Conservation (phyloP, 768 basidiomycete species). For the Glaciozyma antarctica region DNA sequence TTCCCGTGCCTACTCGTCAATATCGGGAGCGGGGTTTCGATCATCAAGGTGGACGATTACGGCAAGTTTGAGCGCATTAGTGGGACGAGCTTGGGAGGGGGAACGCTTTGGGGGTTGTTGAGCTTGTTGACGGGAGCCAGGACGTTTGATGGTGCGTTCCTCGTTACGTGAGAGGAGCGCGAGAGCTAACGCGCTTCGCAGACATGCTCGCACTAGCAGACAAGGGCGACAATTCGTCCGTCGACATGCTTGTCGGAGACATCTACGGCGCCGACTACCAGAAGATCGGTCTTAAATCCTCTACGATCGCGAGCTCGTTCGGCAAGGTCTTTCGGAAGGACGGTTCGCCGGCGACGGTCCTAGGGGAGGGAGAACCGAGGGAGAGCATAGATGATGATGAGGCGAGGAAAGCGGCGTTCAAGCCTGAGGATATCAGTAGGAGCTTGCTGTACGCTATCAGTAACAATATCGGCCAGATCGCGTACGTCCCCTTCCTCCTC, state of each 20-base stretch:
- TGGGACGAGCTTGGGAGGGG: slow-evolving; percentile 93
- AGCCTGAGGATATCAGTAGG: slow-evolving; percentile 84
- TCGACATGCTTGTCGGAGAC: slow-evolving; percentile 98
- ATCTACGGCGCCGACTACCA: slow-evolving; percentile 92
- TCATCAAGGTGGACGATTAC: slow-evolving; percentile 93
- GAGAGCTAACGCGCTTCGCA: slow-evolving; percentile 37
- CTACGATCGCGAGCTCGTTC: slow-evolving; percentile 95
- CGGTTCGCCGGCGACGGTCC: neutral
- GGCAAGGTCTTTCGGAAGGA: slow-evolving; percentile 92
- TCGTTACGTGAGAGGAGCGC: neutral
- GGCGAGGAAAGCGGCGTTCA: slow-evolving; percentile 65
- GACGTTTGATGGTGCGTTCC: slow-evolving; percentile 78
- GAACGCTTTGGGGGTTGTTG: slow-evolving; percentile 91
- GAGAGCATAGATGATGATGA: slow-evolving; percentile 38
- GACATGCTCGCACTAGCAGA: slow-evolving; percentile 96
- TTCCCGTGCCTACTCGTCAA: slow-evolving; percentile 94
- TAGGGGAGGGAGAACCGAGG: neutral
- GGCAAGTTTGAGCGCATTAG: slow-evolving; percentile 92
- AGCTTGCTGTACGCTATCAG: slow-evolving; percentile 91
- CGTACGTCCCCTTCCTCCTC: slow-evolving; percentile 53
- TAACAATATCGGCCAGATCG: slow-evolving; percentile 99
- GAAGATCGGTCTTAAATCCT: slow-evolving; percentile 90
- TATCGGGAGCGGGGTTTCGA: slow-evolving; percentile 93
- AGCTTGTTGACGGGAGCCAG: slow-evolving; percentile 90
- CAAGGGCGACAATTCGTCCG: slow-evolving; percentile 78